A percentile compares a stretch with the other conserved stretches of the same genome.
phyloP scores from a whole-genome alignment of 2,329 filamentous ascomycete genomes.

The Ascochyta clinopodiicola region DNA sequence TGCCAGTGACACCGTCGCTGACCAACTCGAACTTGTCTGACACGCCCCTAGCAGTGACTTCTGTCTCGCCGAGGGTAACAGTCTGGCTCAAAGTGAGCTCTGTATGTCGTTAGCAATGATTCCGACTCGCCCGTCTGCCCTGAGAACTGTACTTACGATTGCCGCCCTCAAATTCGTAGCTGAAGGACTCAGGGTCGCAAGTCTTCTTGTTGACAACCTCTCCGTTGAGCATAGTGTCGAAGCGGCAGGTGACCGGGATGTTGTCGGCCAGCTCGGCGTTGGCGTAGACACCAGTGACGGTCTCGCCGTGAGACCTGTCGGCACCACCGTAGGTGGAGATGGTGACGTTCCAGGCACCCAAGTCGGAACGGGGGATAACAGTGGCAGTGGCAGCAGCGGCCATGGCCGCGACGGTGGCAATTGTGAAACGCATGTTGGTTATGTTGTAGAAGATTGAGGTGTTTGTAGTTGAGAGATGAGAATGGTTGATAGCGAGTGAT shows the following conservation, averaged over 20 bases:
- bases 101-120: neutral
- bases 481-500: no score
- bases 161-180: neutral
- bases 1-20: neutral
- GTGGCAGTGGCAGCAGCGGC: neutral
- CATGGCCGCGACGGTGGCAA: neutral
- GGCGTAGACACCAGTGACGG: neutral
- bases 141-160: no score
- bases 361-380: neutral
- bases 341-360: neutral
- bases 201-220: neutral
- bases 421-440: neutral
- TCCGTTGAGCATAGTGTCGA: neutral
- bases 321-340: neutral
- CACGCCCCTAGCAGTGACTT: neutral
- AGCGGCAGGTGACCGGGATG: neutral
- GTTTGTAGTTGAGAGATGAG: no score
- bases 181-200: neutral
- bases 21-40: neutral
- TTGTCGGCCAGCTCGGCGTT: neutral
- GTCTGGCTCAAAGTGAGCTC: slow-evolving; percentile 3
- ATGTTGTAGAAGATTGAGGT: no score
- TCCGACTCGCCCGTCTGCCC: no score
- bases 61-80: neutral
- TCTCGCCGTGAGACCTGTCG: neutral